These are phyloP conservation scores for Lepidium aucheri DNA, from an alignment of 345 rosid species.

Conservation along the genomic window DNA sequence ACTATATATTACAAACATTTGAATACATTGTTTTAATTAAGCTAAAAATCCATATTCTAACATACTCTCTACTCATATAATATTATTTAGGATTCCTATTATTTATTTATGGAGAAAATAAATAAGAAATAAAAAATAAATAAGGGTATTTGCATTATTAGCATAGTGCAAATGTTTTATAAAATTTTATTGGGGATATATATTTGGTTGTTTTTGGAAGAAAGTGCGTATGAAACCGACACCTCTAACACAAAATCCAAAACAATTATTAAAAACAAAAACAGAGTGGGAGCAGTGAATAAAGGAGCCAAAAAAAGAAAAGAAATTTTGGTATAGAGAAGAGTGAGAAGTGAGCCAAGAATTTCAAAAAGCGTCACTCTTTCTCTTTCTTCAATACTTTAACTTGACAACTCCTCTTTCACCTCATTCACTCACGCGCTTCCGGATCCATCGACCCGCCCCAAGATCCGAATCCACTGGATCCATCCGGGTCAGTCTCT, in stretches of 20 bases:
- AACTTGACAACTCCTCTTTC: background rate
- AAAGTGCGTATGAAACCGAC: constrained; percentile 16
- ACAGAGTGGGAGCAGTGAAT: background rate
- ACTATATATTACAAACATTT: too few species aligned
- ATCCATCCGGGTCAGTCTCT: constrained; percentile 8
- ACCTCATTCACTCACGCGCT: constrained; percentile 9
- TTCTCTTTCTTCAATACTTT: constrained; percentile 8
- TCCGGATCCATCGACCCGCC: constrained; percentile 17
- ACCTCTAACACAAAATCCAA: background rate
- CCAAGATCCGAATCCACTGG: background rate
- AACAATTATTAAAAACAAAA: background rate
- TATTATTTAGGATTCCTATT: too few species aligned
- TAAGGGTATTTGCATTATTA: too few species aligned
- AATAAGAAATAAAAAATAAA: too few species aligned
- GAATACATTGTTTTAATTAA: too few species aligned
- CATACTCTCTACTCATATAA: too few species aligned
- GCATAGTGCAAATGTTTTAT: too few species aligned
- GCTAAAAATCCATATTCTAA: too few species aligned
- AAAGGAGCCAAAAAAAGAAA: constrained; percentile 1
- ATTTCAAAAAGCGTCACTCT: constrained; percentile 4
- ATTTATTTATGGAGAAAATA: too few species aligned
- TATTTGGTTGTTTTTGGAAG: background rate
- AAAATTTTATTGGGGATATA: too few species aligned
- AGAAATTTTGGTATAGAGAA: constrained; percentile 9
- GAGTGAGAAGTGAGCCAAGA: constrained; percentile 25